Evolutionary conservation across 2,329 filamentous ascomycete genomes (phyloP).

Genomic region (Fusarium napiforme): DNA sequence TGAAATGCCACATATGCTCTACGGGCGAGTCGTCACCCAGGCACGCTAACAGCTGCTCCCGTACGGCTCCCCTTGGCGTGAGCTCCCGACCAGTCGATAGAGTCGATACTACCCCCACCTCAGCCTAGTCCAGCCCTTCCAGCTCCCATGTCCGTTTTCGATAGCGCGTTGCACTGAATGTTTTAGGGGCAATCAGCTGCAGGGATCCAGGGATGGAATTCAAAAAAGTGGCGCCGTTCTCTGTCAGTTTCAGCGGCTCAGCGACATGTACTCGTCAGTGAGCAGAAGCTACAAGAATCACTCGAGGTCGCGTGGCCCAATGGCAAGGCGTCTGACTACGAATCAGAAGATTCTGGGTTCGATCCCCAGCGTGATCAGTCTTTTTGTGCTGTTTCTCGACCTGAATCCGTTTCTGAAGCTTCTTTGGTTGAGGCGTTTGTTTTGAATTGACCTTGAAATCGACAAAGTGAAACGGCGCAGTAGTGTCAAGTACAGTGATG

Average conservation of each 20-base stretch:
- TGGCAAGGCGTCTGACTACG: conserved; percentile 46
- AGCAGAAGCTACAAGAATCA: background rate
- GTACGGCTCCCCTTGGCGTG: conserved; percentile 31
- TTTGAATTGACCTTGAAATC: background rate
- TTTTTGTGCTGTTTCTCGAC: background rate
- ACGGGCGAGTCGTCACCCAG: conserved; percentile 25
- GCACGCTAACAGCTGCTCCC: conserved; percentile 35
- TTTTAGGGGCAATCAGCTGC: conserved; percentile 41
- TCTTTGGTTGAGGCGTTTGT: background rate
- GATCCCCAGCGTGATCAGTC: conserved; percentile 40
- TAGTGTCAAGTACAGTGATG: background rate
- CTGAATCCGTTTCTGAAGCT: background rate
- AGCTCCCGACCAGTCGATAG: conserved; percentile 36
- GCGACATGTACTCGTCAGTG: background rate
- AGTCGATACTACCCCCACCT: conserved; percentile 35
- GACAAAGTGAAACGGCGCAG: too few species aligned
- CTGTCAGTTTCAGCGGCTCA: rapidly evolving
- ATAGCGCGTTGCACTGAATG: conserved; percentile 35
- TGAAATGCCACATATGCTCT: conserved; percentile 50
- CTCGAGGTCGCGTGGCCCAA: conserved; percentile 31
- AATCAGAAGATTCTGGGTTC: conserved; percentile 47
- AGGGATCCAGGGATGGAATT: conserved; percentile 17
- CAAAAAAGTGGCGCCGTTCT: background rate
- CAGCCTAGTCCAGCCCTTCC: conserved; percentile 29
- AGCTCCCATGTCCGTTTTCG: conserved; percentile 27